phyloP scores from a whole-genome alignment of 106 monocot species.

The Apostasia shenzhenica region DNA sequence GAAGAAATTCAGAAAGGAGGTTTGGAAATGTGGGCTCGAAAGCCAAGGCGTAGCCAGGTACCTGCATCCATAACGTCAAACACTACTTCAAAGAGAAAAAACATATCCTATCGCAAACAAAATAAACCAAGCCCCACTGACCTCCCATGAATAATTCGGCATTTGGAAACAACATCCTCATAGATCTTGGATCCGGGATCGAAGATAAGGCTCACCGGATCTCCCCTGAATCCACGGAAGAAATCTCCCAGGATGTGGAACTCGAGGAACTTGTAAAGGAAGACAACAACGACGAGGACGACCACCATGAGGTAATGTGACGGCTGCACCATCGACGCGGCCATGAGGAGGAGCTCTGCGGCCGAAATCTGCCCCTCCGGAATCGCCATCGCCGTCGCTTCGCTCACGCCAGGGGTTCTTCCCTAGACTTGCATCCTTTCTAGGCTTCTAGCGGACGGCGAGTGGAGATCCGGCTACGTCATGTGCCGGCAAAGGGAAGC shows the following conservation, averaged over 20 bases:
- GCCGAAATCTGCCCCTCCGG: constrained; percentile 1
- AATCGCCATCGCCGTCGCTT: constrained; percentile 12
- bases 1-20: constrained; percentile 59
- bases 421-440: too few species aligned
- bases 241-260: constrained; percentile 55
- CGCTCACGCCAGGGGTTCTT: background rate
- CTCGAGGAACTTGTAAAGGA: constrained; percentile 82
- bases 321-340: constrained; percentile 20
- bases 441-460: too few species aligned
- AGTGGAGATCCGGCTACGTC: too few species aligned
- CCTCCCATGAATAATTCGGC: constrained; percentile 73
- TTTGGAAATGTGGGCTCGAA: constrained; percentile 87
- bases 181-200: constrained; percentile 61
- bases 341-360: constrained; percentile 31
- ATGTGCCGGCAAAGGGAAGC: too few species aligned
- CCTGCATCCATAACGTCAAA: constrained; percentile 25
- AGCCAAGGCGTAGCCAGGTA: constrained; percentile 88
- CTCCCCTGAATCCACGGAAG: constrained; percentile 54
- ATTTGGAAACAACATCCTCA: constrained; percentile 57
- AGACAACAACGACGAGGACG: constrained; percentile 19
- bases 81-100: background rate
- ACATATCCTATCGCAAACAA: background rate
- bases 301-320: constrained; percentile 37
- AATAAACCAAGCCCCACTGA: constrained; percentile 3
- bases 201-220: constrained; percentile 58